Conservation (phyloP, 2,329 filamentous ascomycete genomes). For the Epichloe hybrida region DNA sequence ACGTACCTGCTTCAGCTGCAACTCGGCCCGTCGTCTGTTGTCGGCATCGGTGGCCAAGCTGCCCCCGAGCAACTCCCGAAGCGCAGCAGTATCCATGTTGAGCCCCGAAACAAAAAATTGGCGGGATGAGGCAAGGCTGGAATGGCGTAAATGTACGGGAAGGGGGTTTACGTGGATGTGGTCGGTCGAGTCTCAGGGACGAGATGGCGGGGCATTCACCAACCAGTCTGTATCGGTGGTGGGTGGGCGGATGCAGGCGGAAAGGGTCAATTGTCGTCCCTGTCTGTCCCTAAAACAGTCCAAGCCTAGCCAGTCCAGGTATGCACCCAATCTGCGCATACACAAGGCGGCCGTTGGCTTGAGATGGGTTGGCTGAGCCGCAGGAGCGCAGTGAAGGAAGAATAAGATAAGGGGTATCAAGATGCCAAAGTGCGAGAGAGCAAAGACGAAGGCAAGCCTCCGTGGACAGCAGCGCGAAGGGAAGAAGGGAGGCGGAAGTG, state of each 20-base stretch:
- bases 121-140: background rate
- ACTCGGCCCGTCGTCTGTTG: conserved; percentile 61
- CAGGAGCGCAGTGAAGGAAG: background rate
- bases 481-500: background rate
- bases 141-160: background rate
- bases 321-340: background rate
- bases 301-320: background rate
- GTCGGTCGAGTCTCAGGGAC: conserved; percentile 1
- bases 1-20: conserved; percentile 69
- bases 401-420: background rate
- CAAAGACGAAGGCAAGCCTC: background rate
- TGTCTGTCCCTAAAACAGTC: background rate
- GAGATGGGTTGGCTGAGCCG: background rate
- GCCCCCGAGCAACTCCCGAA: conserved; percentile 66
- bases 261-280: background rate
- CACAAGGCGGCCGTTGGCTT: background rate
- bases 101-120: background rate
- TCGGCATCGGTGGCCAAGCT: conserved; percentile 65
- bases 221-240: background rate
- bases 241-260: background rate
- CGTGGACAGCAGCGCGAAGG: background rate
- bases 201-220: conserved; percentile 6
- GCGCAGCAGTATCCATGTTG: conserved; percentile 58
- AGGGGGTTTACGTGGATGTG: conserved; percentile 1
- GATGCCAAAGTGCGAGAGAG: background rate